These are phyloP conservation scores for Parathielavia appendiculata DNA, from an alignment of 495 filamentous ascomycete genomes.

Conservation along the genomic window DNA sequence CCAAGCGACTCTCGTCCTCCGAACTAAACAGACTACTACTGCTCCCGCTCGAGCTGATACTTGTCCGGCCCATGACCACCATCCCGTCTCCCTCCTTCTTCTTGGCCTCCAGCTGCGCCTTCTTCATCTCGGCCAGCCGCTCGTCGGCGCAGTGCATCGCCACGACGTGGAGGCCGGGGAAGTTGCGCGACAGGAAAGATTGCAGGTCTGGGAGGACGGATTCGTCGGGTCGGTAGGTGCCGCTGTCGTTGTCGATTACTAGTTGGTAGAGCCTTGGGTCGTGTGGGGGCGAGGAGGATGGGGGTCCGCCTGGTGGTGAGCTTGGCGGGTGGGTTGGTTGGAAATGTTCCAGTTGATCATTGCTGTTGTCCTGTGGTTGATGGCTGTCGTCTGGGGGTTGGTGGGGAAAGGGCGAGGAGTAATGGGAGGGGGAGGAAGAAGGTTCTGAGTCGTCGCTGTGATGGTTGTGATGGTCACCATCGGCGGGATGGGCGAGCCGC, in stretches of 20 bases:
- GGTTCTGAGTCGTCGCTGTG: constrained; percentile 22
- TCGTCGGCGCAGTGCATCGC: constrained; percentile 69
- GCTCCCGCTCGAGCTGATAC: no score
- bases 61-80: constrained; percentile 58
- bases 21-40: constrained; percentile 56
- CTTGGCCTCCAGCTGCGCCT: constrained; percentile 47
- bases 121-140: constrained; percentile 52
- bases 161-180: constrained; percentile 67
- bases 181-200: constrained; percentile 60
- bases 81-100: constrained; percentile 56
- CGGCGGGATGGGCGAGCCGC: constrained; percentile 37
- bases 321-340: constrained; percentile 23
- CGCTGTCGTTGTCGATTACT: constrained; percentile 90
- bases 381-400: background rate
- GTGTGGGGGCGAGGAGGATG: constrained; percentile 38
- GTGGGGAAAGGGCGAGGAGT: background rate
- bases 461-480: no score
- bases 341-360: no score
- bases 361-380: background rate
- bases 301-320: constrained; percentile 34
- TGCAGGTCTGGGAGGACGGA: constrained; percentile 64
- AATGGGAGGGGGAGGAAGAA: constrained; percentile 1
- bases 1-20: constrained; percentile 69
- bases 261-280: constrained; percentile 74
- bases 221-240: constrained; percentile 84